Evolutionary conservation across 805 yeast genomes (phyloP), one percentile per base, ranked within the genome.

Genomic region (Soucietia sequanensis): DNA sequence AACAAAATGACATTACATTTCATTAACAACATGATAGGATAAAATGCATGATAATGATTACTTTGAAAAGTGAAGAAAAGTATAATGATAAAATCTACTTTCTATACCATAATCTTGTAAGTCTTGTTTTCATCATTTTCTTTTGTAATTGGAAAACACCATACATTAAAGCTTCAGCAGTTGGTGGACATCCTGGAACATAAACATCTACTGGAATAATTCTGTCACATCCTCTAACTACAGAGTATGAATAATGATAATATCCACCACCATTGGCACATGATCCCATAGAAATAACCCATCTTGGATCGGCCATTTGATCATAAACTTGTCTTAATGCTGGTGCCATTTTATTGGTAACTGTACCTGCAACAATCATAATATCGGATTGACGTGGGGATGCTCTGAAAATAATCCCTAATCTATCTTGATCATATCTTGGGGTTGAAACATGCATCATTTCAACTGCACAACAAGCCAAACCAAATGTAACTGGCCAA

Each of bases 181-280:
- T 84, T 23, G 95, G 95, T 18, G 95, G 95, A 65, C 95, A 86
- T 7, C 95, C 95, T 13, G 95, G 95, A 35, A 86, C 95, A 55
- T 87, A 86, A 26, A 86, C 83, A 60, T 86, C 95, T 17, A 86
- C 95, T 11, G 95, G 95, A 28, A 87, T 81, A 37, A 86, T 72
- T 56, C 95, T 70, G 69, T 86, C 95, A 54, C 93, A 88, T 32
- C 95, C 95, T 57, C 95, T 75, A 15, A 87, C 95, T 17, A 87
- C 95, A 27, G 89, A 76, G 66, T 86, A 86, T 8, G 93, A 83
- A 65, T 86, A 86, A 62, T 86, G 95, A 68, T 86, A 86, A 66
- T 86, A 86, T 22, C 95, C 95, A 42, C 95, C 95, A 43, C 95
- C 95, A 58, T 86, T 86, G 44, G 95, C 95, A 68, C 95, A 86